A percentile compares a stretch with the other conserved stretches of the same genome.
Conservation (phyloP, 2,329 filamentous ascomycete genomes). For the Dactylellina leptospora region DNA sequence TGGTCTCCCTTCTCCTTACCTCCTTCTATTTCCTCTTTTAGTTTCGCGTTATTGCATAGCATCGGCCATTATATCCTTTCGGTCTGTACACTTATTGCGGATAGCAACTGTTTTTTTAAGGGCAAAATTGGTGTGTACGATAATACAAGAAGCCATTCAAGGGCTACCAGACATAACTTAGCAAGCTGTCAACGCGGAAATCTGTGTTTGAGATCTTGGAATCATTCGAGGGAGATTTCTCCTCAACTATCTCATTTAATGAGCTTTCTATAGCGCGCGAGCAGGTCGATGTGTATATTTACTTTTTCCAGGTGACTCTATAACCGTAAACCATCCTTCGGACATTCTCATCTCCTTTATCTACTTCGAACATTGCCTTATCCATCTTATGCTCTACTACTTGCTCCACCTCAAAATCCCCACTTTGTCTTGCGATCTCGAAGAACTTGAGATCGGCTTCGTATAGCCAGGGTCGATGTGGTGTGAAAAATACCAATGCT, state of each 20-base stretch:
- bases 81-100: not conserved
- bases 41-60: not conserved
- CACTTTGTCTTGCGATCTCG: conserved; percentile 73
- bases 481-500: conserved; percentile 91
- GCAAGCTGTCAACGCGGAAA: too few species aligned
- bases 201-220: too few species aligned
- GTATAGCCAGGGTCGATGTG: conserved; percentile 88
- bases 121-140: not conserved
- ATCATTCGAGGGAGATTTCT: too few species aligned
- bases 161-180: too few species aligned
- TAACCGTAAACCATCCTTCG: conserved; percentile 33
- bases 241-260: not conserved
- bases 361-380: conserved; percentile 86
- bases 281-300: not conserved
- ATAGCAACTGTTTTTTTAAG: not conserved
- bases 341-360: conserved; percentile 75
- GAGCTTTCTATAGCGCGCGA: not conserved
- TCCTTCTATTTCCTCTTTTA: not conserved
- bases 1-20: not conserved
- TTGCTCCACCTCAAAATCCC: conserved; percentile 76
- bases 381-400: conserved; percentile 83
- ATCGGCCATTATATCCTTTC: not conserved
- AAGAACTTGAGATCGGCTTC: conserved; percentile 89
- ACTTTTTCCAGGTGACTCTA: conserved; percentile 38
- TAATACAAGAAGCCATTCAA: too few species aligned